A percentile compares a stretch with the other conserved stretches of the same genome.
These are phyloP conservation scores for Vitis hybrid DNA, from an alignment of 177 flowering plant species.

Conservation along the genomic window DNA sequence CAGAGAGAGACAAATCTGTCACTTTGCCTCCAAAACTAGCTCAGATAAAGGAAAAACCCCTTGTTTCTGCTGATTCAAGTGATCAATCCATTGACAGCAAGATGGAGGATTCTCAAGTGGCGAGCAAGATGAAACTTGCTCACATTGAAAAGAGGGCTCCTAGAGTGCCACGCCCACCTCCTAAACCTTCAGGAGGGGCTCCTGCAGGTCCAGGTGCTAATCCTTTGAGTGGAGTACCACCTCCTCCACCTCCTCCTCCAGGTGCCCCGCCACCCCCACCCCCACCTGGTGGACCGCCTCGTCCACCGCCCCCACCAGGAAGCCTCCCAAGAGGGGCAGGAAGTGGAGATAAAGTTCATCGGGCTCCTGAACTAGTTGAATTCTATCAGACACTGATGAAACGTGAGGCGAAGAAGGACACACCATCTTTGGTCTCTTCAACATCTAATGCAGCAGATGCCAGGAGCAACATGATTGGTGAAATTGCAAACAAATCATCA, in stretches of 20 bases:
- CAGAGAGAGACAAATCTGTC: constrained; percentile 28
- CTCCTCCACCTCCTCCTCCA: constrained; percentile 47
- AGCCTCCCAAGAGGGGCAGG: constrained; percentile 55
- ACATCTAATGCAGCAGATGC: constrained; percentile 53
- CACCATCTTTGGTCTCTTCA: constrained; percentile 48
- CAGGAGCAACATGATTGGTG: constrained; percentile 97
- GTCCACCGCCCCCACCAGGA: constrained; percentile 91
- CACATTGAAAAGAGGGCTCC: constrained; percentile 85
- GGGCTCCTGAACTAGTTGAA: constrained; percentile 97
- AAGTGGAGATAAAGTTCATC: constrained; percentile 79
- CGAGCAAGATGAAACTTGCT: constrained; percentile 73
- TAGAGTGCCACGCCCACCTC: constrained; percentile 86
- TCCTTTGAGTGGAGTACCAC: constrained; percentile 43
- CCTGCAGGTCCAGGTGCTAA: constrained; percentile 31
- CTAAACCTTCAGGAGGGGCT: constrained; percentile 52
- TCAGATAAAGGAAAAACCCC: constrained; percentile 67
- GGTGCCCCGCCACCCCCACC: constrained; percentile 64
- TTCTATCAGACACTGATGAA: constrained; percentile 95
- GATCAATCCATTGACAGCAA: constrained; percentile 48
- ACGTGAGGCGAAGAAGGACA: constrained; percentile 90
- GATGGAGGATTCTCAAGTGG: constrained; percentile 41
- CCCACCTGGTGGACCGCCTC: constrained; percentile 78
- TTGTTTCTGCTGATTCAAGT: constrained; percentile 33
- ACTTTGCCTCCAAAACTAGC: constrained; percentile 72
- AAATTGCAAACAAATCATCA: constrained; percentile 88